Conservation (phyloP, 2,329 filamentous ascomycete genomes). For the Rhinocladiella similis region DNA sequence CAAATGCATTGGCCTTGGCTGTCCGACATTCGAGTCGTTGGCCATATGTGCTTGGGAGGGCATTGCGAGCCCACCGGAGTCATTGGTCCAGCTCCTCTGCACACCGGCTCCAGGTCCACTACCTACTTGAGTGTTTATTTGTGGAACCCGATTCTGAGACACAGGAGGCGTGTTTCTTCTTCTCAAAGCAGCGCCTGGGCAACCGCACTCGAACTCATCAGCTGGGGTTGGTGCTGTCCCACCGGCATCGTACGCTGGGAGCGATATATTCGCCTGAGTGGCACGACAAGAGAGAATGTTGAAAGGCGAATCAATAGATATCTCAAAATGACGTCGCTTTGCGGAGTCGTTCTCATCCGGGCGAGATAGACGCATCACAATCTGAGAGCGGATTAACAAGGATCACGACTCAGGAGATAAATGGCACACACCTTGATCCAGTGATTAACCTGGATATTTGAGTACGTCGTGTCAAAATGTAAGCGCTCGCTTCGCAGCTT, state of each 20-base stretch:
- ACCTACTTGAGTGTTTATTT: constrained; percentile 32
- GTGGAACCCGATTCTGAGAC: constrained; percentile 15
- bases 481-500: constrained; percentile 67
- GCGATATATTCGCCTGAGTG: constrained; percentile 83
- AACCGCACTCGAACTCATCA: constrained; percentile 64
- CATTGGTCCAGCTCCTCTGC: constrained; percentile 40
- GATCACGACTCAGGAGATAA: not conserved
- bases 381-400: constrained; percentile 50
- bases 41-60: constrained; percentile 53
- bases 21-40: constrained; percentile 46
- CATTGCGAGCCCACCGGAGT: constrained; percentile 43
- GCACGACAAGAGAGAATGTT: constrained; percentile 90
- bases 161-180: constrained; percentile 33
- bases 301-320: constrained; percentile 93
- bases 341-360: constrained; percentile 73
- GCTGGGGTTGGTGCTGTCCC: constrained; percentile 51
- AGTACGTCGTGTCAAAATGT: constrained; percentile 90
- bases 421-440: constrained; percentile 77
- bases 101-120: constrained; percentile 22
- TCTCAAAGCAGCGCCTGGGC: constrained; percentile 62
- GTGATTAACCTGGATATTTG: constrained; percentile 90
- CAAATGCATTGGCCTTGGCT: constrained; percentile 76
- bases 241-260: constrained; percentile 74
- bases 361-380: constrained; percentile 89
- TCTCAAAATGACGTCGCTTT: constrained; percentile 88